Evolutionary conservation across 2,329 filamentous ascomycete genomes (phyloP), one percentile per base, ranked within the genome.

Genomic region (Fusarium floridanum): DNA sequence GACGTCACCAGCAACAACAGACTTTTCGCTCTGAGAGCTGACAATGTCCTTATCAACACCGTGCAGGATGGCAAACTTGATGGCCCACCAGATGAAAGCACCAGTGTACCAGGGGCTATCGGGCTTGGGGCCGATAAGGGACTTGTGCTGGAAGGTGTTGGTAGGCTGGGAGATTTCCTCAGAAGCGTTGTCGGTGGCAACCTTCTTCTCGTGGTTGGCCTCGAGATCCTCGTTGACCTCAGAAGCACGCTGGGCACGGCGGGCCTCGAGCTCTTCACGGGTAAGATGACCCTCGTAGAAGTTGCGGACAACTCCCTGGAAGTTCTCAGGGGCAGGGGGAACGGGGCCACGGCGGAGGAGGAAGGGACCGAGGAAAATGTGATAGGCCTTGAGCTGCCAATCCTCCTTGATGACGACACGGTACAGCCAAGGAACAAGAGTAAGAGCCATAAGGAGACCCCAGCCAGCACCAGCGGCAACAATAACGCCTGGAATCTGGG

Each of bases 371-470:
- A 86, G 80, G 68, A 86, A 74, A 66, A 91, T 83, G 70, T 91
- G 85, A 79, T 85, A 91, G 80, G 85, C 81, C 72, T 86, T 86
- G 68, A 93, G 82, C 77, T 89, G 82, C 88, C 90, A 88, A 82
- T 93, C 90, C 73, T 91, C 85, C 81, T 87, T 82, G 81, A 92
- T 82, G 74, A 93, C 84, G 53, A 88, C 84, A 66, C 88, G 86
- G 80, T 91, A 87, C 67, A 92, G 78, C 84, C 87, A 92, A 4
- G 90, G 90, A 20, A 91, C 84, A 68, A 92, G 86, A 81, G 90
- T 90, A 69, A 88, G 66, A 64, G 78, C 79, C 68, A 89, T 81
- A 14, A 92, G 76, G 6, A 87, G 72, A n/a, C 82, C 85, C 66
- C 87, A 88, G 29, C 71, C 88, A 22, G 83, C 85, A 68, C 88